Percentiles rank a stretch among this genome's conserved stretches.
Conservation (phyloP, 805 yeast genomes). For the Tanozyma kutaoensis region DNA sequence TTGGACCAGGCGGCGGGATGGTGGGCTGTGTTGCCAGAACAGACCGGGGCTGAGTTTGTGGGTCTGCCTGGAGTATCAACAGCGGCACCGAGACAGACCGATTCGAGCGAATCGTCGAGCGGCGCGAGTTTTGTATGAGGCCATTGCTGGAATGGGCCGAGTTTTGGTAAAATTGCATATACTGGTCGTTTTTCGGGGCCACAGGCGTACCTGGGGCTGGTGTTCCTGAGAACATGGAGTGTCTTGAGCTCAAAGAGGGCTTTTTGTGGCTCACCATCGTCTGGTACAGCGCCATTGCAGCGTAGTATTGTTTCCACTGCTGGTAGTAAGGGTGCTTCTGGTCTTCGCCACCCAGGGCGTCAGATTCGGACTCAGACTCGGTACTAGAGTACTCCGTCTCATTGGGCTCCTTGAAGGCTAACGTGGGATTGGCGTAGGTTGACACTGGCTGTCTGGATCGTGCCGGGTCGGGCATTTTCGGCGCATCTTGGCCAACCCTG, state of each 20-base stretch:
- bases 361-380: conserved; percentile 2
- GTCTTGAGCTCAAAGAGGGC: background rate
- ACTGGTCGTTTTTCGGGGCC: conserved; percentile 3
- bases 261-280: conserved; percentile 6
- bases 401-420: too few relatives aligned
- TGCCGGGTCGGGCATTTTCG: too few relatives aligned
- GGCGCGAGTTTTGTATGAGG: conserved; percentile 13
- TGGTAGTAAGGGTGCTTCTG: conserved; percentile 16
- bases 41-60: too few relatives aligned
- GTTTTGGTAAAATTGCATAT: conserved; percentile 1
- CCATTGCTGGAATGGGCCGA: conserved; percentile 1
- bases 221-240: background rate
- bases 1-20: too few relatives aligned
- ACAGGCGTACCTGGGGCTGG: background rate
- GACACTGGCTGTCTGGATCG: too few relatives aligned
- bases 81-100: conserved; percentile 24
- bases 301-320: conserved; percentile 26
- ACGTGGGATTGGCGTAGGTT: too few relatives aligned
- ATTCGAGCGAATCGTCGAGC: conserved; percentile 17
- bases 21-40: too few relatives aligned
- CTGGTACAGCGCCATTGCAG: conserved; percentile 9
- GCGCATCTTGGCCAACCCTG: too few relatives aligned
- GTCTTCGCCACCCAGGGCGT: conserved; percentile 3
- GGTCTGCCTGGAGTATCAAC: too few relatives aligned
- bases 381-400: conserved; percentile 1